Evolutionary conservation across 2,329 filamentous ascomycete genomes (phyloP).

Genomic region (Monilinia aucupariae): DNA sequence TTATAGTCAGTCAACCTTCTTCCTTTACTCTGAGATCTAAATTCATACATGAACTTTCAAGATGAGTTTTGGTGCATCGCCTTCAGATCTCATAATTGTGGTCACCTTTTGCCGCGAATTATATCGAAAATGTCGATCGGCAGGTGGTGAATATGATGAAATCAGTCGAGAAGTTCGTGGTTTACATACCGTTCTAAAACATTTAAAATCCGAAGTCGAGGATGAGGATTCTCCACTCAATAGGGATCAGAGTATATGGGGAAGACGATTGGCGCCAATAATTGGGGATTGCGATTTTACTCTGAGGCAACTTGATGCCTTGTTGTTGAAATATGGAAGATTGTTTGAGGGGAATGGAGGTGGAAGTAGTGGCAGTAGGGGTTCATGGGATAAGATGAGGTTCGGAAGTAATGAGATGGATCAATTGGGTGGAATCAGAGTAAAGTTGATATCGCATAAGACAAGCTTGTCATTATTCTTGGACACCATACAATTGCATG

Average conservation of each 20-base stretch:
- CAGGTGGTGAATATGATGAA: slow-evolving; percentile 45
- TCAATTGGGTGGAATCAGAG: slow-evolving; percentile 30
- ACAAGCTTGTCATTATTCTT: slow-evolving; percentile 51
- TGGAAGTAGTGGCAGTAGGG: slow-evolving; percentile 15
- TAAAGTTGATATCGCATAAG: slow-evolving; percentile 48
- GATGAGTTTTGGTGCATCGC: slow-evolving; percentile 34
- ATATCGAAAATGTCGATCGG: slow-evolving; percentile 48
- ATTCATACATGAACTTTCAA: slow-evolving; percentile 10
- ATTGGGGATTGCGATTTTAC: slow-evolving; percentile 51
- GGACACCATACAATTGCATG: slow-evolving; percentile 51
- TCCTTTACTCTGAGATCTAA: neutral
- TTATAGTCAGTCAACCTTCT: slow-evolving; percentile 3
- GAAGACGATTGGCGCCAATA: slow-evolving; percentile 46
- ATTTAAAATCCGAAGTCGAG: slow-evolving; percentile 53
- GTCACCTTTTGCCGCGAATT: slow-evolving; percentile 51
- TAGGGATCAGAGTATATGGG: slow-evolving; percentile 41
- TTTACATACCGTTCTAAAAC: slow-evolving; percentile 51
- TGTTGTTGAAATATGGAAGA: slow-evolving; percentile 45
- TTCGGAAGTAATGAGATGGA: slow-evolving; percentile 35
- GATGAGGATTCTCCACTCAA: slow-evolving; percentile 53
- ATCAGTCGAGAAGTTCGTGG: slow-evolving; percentile 47
- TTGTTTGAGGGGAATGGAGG: slow-evolving; percentile 21
- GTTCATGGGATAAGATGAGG: slow-evolving; percentile 29
- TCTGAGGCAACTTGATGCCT: slow-evolving; percentile 49
- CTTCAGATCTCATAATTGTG: slow-evolving; percentile 47